Evolutionary conservation across 164 flowering plant genomes (phyloP).

Genomic region (Umbilicus rupestris): DNA sequence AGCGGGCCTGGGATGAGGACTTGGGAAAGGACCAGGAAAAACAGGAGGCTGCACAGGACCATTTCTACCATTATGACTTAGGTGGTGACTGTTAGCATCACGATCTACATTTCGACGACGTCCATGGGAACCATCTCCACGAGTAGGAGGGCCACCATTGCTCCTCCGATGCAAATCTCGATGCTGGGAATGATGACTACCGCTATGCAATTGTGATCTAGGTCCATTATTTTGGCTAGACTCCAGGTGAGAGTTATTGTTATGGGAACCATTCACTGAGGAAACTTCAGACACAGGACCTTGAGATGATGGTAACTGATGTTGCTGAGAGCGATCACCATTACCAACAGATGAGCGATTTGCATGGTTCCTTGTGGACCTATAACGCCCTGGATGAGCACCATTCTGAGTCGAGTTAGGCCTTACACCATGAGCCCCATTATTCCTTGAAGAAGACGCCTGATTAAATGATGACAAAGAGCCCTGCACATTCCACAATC

Average conservation of each 20-base stretch:
- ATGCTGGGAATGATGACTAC: neutral
- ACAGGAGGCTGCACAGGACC: slow-evolving; percentile 4
- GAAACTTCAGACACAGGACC: neutral
- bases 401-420: neutral
- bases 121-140: neutral
- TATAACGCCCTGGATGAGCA: neutral
- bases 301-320: neutral
- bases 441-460: neutral
- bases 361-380: neutral
- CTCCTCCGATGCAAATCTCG: neutral
- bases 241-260: neutral
- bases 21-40: neutral
- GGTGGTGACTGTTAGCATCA: neutral
- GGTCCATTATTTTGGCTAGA: neutral
- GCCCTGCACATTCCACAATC: neutral
- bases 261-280: neutral
- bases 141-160: neutral
- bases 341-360: neutral
- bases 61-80: neutral
- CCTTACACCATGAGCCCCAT: neutral
- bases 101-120: neutral
- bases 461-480: neutral
- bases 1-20: neutral
- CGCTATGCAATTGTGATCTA: neutral
- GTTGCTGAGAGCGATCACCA: neutral